phyloP scores from a whole-genome alignment of 2,329 filamentous ascomycete genomes.

The Scytalidium lignicola region DNA sequence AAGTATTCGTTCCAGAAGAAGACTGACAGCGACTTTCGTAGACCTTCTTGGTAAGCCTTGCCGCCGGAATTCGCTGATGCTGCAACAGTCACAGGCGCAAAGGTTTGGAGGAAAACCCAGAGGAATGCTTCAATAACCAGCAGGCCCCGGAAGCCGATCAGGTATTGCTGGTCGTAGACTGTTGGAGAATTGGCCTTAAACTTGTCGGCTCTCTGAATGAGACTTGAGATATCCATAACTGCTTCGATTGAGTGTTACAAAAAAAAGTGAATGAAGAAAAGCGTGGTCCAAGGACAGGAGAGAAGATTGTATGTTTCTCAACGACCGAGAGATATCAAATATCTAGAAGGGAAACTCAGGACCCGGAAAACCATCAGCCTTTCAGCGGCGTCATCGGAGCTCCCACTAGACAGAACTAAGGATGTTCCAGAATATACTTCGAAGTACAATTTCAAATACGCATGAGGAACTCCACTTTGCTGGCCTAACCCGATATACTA shows the following conservation, averaged over 20 bases:
- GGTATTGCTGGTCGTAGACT: slow-evolving; percentile 21
- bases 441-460: neutral
- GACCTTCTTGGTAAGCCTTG: slow-evolving; percentile 32
- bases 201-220: slow-evolving; percentile 1
- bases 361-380: neutral
- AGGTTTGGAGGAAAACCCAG: slow-evolving; percentile 39
- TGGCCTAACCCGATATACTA: neutral
- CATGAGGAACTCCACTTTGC: neutral
- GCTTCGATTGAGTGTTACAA: neutral
- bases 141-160: slow-evolving; percentile 39
- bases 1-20: slow-evolving; percentile 40
- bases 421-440: too few species aligned
- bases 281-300: neutral
- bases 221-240: neutral
- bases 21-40: slow-evolving; percentile 39
- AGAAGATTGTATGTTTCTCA: neutral
- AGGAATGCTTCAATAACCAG: slow-evolving; percentile 37
- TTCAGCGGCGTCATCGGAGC: neutral
- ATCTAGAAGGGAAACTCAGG: neutral
- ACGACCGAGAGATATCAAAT: neutral
- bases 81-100: slow-evolving; percentile 36
- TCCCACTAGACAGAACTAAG: neutral
- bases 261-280: neutral
- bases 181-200: slow-evolving; percentile 6
- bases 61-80: slow-evolving; percentile 31